Evolutionary conservation across 2,329 filamentous ascomycete genomes (phyloP), one percentile per base, ranked within the genome.

Genomic region (Pseudonectria foliicola): DNA sequence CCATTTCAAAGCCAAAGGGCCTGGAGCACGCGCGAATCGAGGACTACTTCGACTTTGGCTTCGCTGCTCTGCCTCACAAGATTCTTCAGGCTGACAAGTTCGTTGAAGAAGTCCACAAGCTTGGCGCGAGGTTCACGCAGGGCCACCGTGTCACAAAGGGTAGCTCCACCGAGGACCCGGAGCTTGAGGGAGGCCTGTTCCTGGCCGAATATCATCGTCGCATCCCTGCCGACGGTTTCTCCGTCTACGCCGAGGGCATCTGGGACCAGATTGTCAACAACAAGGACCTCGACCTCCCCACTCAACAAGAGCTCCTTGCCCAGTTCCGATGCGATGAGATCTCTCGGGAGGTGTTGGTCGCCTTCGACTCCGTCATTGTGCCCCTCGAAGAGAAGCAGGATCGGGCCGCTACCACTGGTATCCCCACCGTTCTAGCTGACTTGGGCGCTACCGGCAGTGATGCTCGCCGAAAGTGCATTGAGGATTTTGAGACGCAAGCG

Each of bases 211-310:
- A 98, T 59, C 92, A 98, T 64, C 77, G 92, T 42, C 76, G 92
- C 38, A 98, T 98, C 44, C 92, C 92, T 10, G 92, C 92, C 8
- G 92, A 98, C 60, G 92, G 92, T n/a, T 92, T 96, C 56, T 85
- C 90, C 0, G 73, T 88, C 40, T 98, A 98, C 52, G 89, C 92
- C 1, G 80, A 92, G 57, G 87, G 89, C 27, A 79, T 98, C 29
- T 98, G 92, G 92, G 89, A 96, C 53, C 90, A 96, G 63, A 98
- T 98, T 56, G 89, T 95, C 51, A 85, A 90, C 68, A 98, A 98
- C 72, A 98, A 98, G 63, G 92, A 98, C 55, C 71, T 98, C 35
- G 92, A 98, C 62, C 64, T 98, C 39, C 92, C 92, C 4, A 96
- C 92, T 0, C 92, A 98, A 59, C 92, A 98, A 63, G 92, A 98